Evolutionary conservation across 169 alveolate genomes (phyloP), one percentile per base, ranked within the genome.

Genomic region (Cyclospora cayetanensis): DNA sequence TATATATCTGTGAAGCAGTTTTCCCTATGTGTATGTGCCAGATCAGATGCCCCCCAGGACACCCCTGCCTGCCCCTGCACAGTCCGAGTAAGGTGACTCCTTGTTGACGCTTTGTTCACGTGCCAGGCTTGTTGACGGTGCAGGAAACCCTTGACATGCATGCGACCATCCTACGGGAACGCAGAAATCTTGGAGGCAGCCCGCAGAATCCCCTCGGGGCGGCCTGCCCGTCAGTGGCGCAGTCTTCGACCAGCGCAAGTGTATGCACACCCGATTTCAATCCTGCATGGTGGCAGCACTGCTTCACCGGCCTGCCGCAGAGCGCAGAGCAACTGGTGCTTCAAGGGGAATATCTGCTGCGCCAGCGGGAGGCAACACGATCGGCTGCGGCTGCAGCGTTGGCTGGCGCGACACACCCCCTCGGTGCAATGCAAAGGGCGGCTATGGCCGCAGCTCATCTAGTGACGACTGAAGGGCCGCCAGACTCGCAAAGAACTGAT

Each of bases 61-160:
- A n/a, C n/a, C n/a, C n/a, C n/a, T n/a, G n/a, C n/a, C n/a, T n/a
- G n/a, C n/a, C n/a, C n/a, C n/a, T n/a, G n/a, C n/a, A n/a, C n/a
- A n/a, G n/a, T n/a, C n/a, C n/a, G n/a, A n/a, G n/a, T n/a, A n/a
- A n/a, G n/a, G n/a, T n/a, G n/a, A n/a, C n/a, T n/a, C n/a, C n/a
- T n/a, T n/a, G n/a, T n/a, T n/a, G n/a, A n/a, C n/a, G n/a, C n/a
- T n/a, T n/a, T n/a, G n/a, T n/a, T n/a, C n/a, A n/a, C n/a, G n/a
- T n/a, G n/a, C n/a, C n/a, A n/a, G n/a, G n/a, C n/a, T n/a, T n/a
- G n/a, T 29, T 20, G 34, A 39, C 37, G 34, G 34, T 18, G n/a
- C 89, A 80, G 89, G 20, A 4, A n/a, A 80, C 89, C 60, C 89
- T 80, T 25, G 89, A 25, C 31, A 80, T 80, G 89, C 89, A 80